A percentile compares a stretch with the other conserved stretches of the same genome.
These are phyloP conservation scores for Rhodotorula mucilaginosa DNA, from an alignment of 1,284 basidiomycete species.

Conservation along the genomic window DNA sequence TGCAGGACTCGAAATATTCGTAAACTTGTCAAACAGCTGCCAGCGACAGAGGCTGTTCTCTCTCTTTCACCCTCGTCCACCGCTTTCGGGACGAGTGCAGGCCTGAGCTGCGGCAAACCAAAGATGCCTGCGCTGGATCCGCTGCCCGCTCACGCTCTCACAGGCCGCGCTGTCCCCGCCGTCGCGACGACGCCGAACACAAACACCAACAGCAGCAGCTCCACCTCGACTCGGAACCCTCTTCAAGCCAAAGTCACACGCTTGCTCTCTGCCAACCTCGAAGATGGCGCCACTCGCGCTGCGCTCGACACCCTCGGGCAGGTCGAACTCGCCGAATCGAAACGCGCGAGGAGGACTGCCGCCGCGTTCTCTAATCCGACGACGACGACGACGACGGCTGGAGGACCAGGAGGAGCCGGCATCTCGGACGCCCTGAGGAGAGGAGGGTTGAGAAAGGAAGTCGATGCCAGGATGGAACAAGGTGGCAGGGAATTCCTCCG, in stretches of 20 bases:
- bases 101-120: too few relatives aligned
- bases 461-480: conserved; percentile 73
- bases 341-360: conserved; percentile 34
- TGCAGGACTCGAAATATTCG: too few relatives aligned
- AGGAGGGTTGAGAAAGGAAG: conserved; percentile 69
- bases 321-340: conserved; percentile 52
- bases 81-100: too few relatives aligned
- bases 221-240: conserved; percentile 53
- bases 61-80: too few relatives aligned
- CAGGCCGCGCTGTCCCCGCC: background rate
- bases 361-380: conserved; percentile 24
- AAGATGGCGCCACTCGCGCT: conserved; percentile 73
- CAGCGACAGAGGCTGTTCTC: too few relatives aligned
- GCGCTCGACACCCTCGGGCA: conserved; percentile 79
- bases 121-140: too few relatives aligned
- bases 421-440: conserved; percentile 51
- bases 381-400: background rate
- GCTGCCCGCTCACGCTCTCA: background rate
- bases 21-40: too few relatives aligned
- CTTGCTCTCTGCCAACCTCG: conserved; percentile 73
- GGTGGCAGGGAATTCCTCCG: conserved; percentile 76
- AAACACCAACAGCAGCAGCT: background rate
- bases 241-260: conserved; percentile 82
- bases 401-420: conserved; percentile 21
- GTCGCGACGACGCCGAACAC: background rate